Base-by-base conservation (phyloP, 2,329 filamentous ascomycete genomes). In the Setomelanomma holmii region DNA sequence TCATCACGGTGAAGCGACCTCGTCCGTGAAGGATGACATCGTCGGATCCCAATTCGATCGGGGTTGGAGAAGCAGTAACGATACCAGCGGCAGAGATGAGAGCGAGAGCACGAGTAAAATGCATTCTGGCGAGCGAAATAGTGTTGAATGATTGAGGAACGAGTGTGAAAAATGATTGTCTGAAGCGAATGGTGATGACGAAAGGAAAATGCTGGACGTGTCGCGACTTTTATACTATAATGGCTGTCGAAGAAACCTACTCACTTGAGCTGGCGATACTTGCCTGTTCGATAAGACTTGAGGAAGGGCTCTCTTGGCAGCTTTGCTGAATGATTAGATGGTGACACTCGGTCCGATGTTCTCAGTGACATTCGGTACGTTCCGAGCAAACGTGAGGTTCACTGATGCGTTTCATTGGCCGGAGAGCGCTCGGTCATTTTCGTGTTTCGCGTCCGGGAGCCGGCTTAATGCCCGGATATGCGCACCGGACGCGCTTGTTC, bases 11-110 rank as follows among this genome's bases (percentile, higher is more conserved):
- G 54, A 54, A 64, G 36, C 60, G 64, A 2, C 66, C 66, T 0
- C 58, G 53, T 33, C 63, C 56, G 20, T 66, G 63, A 14, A 70
- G 64, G 17, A 70, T 54, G n/a, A 67, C 59, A 41, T 70, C 66
- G 44, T 70, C 64, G 3, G 27, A 21, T 6, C 55, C 45, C 5
- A 70, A 40, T 11, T n/a, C 38, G 21, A 70, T 47, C 20, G 60
- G 50, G 1, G 51, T 45, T 5, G 63, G 61, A 23, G 56, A 53
- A 3, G 66, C 66, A 14, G 27, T 14, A 30, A 14, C 27, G 10
- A 30, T 14, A 30, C 10, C 27, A 30, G 27, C 27, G 10, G 14
- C 27, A 14, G 55, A 50, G 7, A 60, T 51, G 11, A 59, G 40
- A 16, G 53, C 49, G 20, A 52, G 48, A 33, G 40, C 21, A 20